Evolutionary conservation across 768 basidiomycete species (phyloP), one percentile per base, ranked within the genome.

Genomic region (Suillus decipiens): DNA sequence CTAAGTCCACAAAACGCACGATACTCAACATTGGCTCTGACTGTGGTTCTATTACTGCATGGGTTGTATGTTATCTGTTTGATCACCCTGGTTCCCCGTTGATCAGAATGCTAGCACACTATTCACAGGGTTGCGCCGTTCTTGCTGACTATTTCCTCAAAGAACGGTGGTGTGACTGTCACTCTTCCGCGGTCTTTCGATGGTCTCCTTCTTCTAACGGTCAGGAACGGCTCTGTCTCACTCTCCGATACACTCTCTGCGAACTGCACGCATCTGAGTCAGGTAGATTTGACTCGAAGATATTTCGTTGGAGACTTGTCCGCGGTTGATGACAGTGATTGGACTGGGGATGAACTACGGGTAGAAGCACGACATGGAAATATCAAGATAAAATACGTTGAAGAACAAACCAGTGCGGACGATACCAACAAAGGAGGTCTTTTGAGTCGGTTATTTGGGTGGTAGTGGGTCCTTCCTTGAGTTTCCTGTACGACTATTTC

Each of bases 261-360:
- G 54, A 66, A 67, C 5, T 61, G 57, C 19, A 74, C 68, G 0
- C 70, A 67, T 53, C 61, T 74, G 54, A 66, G 73, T 37, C 73
- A 74, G 22, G 6, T 69, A 1, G 66, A 55, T 3, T 9, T n/a
- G 17, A 39, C 50, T 7, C 66, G 61, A 39, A 63, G 68, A 42
- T 74, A 65, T 53, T 76, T 74, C 63, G 31, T 74, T n/a, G 73
- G 74, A 1, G 63, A 74, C 55, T 68, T 74, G 12, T 2, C 28
- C 5, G 12, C n/a, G 17, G n/a, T 76, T 7, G 63, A 64, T 5
- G 67, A 65, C 5, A 63, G 28, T 5, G 60, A 41, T 3, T 74
- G 74, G 74, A 42, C 45, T 2, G 74, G 73, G 0, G 66, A 70
- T 33, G 61, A 64, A 19, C 37, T 74, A 5, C 65, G 63, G 36